Evolutionary conservation across 495 filamentous ascomycete species (phyloP), one percentile per base, ranked within the genome.

Genomic region (Aspergillus sclerotioniger): DNA sequence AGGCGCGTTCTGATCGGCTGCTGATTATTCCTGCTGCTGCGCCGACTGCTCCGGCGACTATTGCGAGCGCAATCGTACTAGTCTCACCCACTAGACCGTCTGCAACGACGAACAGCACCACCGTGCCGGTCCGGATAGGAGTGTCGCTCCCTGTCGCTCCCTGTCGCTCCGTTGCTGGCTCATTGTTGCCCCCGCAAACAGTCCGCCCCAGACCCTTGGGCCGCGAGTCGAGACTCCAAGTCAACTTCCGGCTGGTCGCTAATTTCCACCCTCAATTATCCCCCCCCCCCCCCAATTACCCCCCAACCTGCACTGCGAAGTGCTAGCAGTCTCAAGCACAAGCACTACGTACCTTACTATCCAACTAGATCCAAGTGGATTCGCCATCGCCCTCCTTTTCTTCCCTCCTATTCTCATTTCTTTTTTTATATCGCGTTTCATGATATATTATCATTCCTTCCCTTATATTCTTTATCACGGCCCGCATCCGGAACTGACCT

Each of bases 281-380:
- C 46, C 51, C 57, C 59, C 61, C 59, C 62, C 64, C 61, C 59
- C 65, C 52, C 52, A 61, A 59, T 67, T 62, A 67, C 65, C 60
- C 31, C 39, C 33, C 55, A 44, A 45, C 32, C 19, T 37, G 19
- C 47, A n/a, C n/a, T n/a, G n/a, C n/a, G n/a, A n/a, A n/a, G n/a
- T n/a, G n/a, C n/a, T n/a, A n/a, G n/a, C n/a, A n/a, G n/a, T n/a
- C n/a, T n/a, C n/a, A n/a, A n/a, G n/a, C n/a, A n/a, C 44, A 46
- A 8, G 25, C 17, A 46, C 44, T 46, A 46, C 44, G 17, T n/a
- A 46, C 44, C 44, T 9, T n/a, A 46, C 44, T 8, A 45, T 12
- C 16, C 48, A 12, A 51, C 48, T 32, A 51, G n/a, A 28, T 31
- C 49, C 17, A 51, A 21, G 19, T 48, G 17, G 25, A 35, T 56